Base-by-base conservation (phyloP, 345 rosid species). In the Salix koriyanagi region DNA sequence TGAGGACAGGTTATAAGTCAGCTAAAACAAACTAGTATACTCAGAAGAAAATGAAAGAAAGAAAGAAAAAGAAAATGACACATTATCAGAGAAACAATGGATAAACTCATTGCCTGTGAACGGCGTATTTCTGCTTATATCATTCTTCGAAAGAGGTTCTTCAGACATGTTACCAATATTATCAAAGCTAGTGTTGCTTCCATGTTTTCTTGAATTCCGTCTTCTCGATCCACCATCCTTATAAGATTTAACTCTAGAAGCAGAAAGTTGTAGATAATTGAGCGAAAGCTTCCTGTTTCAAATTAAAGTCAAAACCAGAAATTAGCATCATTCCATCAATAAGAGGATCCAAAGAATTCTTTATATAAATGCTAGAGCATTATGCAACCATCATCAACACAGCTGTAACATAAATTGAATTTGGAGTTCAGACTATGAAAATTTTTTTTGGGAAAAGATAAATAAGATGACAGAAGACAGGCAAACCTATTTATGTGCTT, bases 281-380 rank as follows among this genome's bases (percentile, higher is more conserved):
- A 87, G 90, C 42, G 99, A 90, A 76, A 96, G 90, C 85, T 86
- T 93, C 93, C 98, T 93, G 92, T 66, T 83, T 76, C 83, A 86
- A 68, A 65, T 67, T 65, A 39, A 73, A 85, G 75, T 65, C 44
- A 14, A 79, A 50, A 78, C 34, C 39, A 19, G 58, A 76, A 70
- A 60, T 71, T 58, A 15, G 39, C 32, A 32, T 32, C 41, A 34
- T 19, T 89, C 83, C 94, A 74, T 96, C 92, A 80, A 96, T 93
- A 84, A 96, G 92, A 44, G 94, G 93, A 42, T 85, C 68, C 80
- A 91, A 82, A 80, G 89, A 86, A 78, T 82, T 80, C 80, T 87
- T 96, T 46, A 91, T 90, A 68, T 98, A 93, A 84, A 93, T 58
- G 50, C 14, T 10, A 44, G 50, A 44, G 13, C n/a, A 32, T 23